Base-by-base conservation (phyloP, 176 grass and related monocot species). In the Eremochloa ophiuroides region DNA sequence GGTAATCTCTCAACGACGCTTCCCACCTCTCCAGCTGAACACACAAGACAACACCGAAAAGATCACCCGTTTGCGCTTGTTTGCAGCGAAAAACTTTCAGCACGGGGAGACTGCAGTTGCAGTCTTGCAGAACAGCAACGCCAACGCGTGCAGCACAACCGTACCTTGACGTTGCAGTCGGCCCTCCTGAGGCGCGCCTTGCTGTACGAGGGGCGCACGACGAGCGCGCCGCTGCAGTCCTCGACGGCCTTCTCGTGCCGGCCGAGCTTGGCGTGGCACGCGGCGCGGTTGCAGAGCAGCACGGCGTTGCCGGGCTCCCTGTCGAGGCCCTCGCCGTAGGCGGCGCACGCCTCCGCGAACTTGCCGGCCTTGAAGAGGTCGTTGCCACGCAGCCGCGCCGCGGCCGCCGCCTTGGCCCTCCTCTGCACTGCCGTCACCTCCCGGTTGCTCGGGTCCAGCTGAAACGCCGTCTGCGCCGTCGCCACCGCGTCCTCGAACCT, bases 21-120 rank as follows among this genome's bases (percentile, higher is more conserved):
- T 99, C 91, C 97, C 97, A 96, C 8, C 86, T 99, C 81, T 95
- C 88, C 88, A 95, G n/a, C 95, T 98, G 47, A 91, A 33, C 66
- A 60, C 16, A 50, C 10, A 14, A 4, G 37, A 13, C 11, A n/a
- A 53, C 6, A 81, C 41, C n/a, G 61, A 29, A 38, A 28, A 61
- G 43, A 69, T 40, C 69, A 25, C 14, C 30, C 22, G 43, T 27
- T 50, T 22, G 56, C 14, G 23, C 10, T 27, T 58, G n/a, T 13
- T 5, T 41, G 69, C 27, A 37, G 2, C 11, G 20, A 2, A 2
- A 35, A 44, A 35, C 1, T 16, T 51, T 61, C 35, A 18, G 42
- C 65, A 83, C 25, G 41, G 44, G 10, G 12, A 18, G 20, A 60
- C 2, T 62, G 15, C 28, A 26, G 28, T 14, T 51, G 38, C 55